Evolutionary conservation across 441 rosid genomes (phyloP), one percentile per base, ranked within the genome.

Genomic region (Euphorbia corollata): DNA sequence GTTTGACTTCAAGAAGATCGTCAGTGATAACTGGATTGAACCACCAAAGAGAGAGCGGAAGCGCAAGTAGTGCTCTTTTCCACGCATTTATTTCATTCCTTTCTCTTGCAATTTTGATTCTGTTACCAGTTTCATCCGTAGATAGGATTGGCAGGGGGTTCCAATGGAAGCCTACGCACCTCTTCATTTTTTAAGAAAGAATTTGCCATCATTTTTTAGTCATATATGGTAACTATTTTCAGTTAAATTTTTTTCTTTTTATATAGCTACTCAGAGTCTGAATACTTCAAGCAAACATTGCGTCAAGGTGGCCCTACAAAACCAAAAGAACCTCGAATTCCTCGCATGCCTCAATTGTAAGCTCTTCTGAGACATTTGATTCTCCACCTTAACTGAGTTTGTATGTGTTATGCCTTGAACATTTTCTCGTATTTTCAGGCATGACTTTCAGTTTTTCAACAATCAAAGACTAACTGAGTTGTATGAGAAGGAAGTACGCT

Each of bases 1-100:
- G 85, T 76, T 95, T 65, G 98, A 95, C 77, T 92, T 95, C 71
- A 90, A 95, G 79, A 95, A 92, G 80, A 88, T 95, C 59, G 98
- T 84, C 69, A 87, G 97, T 51, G 99, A 95, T 13, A 95, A 95
- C 71, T 95, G 98, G 99, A 84, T 88, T 77, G 99, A 95, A 78
- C 99, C 99, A 32, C 98, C 99, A 64, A 95, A 85, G 81, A 85
- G 99, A 78, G 99, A 95, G 88, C 82, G 96, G 64, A 95, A 95
- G 86, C 93, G 99, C 87, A 95, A 92, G 98, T 94, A 91, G 73
- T 73, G 65, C 54, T 60, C 38, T 45, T 71, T 60, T 74, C 57
- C 57, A 32, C 41, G 24, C 59, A 67, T 11, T 57, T 60, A 20
- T 51, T 15, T 23, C 16, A 23, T 22, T 51, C 2, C 55, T 8